phyloP scores from a whole-genome alignment of 306 rosid genomes.

The cucumber (Cucumis sativus) region DNA sequence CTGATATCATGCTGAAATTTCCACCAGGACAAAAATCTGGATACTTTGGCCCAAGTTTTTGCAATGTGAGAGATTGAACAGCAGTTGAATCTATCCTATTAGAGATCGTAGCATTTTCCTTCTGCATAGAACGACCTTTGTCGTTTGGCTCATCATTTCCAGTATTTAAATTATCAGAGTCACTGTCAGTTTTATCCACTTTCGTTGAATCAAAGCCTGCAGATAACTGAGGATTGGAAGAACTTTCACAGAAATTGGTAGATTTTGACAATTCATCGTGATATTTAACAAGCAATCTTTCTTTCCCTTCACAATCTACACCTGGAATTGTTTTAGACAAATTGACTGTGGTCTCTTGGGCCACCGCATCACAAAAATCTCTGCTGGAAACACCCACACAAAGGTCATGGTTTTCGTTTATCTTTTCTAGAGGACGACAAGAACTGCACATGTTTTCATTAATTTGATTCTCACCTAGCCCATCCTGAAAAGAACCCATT shows the following conservation, averaged over 20 bases:
- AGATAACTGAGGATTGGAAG: neutral
- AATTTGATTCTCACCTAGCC: slow-evolving; percentile 7
- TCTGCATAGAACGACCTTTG: neutral
- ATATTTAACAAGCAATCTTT: slow-evolving; percentile 10
- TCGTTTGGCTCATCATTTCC: neutral
- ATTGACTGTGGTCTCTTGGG: slow-evolving; percentile 12
- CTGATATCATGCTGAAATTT: neutral
- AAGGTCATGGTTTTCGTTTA: slow-evolving; percentile 20
- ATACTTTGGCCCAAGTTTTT: neutral
- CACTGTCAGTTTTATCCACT: neutral
- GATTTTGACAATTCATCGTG: slow-evolving; percentile 23
- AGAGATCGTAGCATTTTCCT: neutral
- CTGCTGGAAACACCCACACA: slow-evolving; percentile 16
- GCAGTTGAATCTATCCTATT: neutral
- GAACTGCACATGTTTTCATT: slow-evolving; percentile 17
- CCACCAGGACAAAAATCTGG: neutral
- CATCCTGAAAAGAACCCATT: neutral
- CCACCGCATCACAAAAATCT: slow-evolving; percentile 14
- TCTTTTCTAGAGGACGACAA: slow-evolving; percentile 12
- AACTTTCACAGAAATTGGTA: slow-evolving; percentile 15
- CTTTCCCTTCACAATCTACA: slow-evolving; percentile 29
- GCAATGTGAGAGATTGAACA: neutral
- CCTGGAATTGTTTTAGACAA: neutral
- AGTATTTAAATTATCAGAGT: neutral
- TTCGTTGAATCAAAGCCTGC: neutral